These are phyloP conservation scores for Xylaria digitata DNA, from an alignment of 2,329 filamentous ascomycete genomes.

Conservation along the genomic window DNA sequence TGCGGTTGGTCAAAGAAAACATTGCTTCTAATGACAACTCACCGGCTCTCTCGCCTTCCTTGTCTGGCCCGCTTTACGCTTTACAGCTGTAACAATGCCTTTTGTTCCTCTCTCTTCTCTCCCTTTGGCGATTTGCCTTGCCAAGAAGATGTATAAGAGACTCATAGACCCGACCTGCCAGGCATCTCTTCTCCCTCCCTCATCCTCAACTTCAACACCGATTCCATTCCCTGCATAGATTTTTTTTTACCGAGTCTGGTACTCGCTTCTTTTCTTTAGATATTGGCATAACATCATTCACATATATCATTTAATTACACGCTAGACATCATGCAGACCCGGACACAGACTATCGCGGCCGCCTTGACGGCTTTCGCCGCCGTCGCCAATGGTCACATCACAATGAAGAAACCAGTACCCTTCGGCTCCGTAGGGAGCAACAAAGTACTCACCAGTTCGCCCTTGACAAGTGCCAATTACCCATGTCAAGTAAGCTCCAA, in stretches of 20 bases:
- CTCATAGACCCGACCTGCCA: slow-evolving; percentile 8
- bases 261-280: slow-evolving; percentile 28
- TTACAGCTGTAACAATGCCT: slow-evolving; percentile 13
- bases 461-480: slow-evolving; percentile 67
- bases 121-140: background rate
- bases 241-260: slow-evolving; percentile 33
- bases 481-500: slow-evolving; percentile 69
- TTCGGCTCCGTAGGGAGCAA: slow-evolving; percentile 53
- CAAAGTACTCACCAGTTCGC: slow-evolving; percentile 62
- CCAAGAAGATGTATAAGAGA: slow-evolving; percentile 32
- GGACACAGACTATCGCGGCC: slow-evolving; percentile 47
- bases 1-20: background rate
- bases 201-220: slow-evolving; percentile 15
- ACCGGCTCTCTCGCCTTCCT: background rate
- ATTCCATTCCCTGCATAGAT: slow-evolving; percentile 5
- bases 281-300: background rate
- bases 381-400: slow-evolving; percentile 71
- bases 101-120: background rate
- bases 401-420: slow-evolving; percentile 68
- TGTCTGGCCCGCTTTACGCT: slow-evolving; percentile 1
- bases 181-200: slow-evolving; percentile 3
- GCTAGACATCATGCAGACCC: slow-evolving; percentile 56
- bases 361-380: slow-evolving; percentile 61
- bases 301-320: slow-evolving; percentile 9
- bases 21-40: slow-evolving; percentile 3